Evolutionary conservation across 495 filamentous ascomycete species (phyloP).

Genomic region (Stereocaulon alpinum): DNA sequence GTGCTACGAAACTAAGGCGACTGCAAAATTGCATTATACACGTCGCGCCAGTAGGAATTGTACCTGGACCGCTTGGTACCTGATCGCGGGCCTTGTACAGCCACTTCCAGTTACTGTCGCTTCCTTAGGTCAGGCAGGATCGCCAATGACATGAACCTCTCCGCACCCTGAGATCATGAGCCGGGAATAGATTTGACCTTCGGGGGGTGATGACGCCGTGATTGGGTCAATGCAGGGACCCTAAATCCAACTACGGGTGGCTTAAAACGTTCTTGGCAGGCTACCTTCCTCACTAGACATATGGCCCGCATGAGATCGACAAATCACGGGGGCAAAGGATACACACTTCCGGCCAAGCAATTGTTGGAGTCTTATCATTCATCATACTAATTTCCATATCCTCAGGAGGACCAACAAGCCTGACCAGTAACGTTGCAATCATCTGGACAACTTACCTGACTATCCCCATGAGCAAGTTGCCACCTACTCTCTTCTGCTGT

Average conservation of each 20-base stretch:
- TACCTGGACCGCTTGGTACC: not conserved
- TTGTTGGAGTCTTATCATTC: not conserved
- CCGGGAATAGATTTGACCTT: not conserved
- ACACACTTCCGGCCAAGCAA: not conserved
- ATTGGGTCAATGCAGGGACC: not conserved
- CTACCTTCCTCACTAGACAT: not conserved
- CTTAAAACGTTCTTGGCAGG: not conserved
- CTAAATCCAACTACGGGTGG: no score
- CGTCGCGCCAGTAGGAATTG: not conserved
- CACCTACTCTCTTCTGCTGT: not conserved
- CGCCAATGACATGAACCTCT: not conserved
- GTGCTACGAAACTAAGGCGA: no score
- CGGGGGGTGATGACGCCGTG: not conserved
- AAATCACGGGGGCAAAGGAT: not conserved
- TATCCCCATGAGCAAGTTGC: not conserved
- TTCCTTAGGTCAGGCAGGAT: not conserved
- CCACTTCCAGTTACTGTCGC: not conserved
- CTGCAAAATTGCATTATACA: no score
- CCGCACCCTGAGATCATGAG: not conserved
- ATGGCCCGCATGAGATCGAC: constrained; percentile 6
- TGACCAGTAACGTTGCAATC: not conserved
- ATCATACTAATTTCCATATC: not conserved
- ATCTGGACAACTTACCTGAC: not conserved
- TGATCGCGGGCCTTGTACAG: not conserved
- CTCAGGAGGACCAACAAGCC: not conserved